Conservation (phyloP, 176 grass and related monocot genomes). For the Triticum monococcum region DNA sequence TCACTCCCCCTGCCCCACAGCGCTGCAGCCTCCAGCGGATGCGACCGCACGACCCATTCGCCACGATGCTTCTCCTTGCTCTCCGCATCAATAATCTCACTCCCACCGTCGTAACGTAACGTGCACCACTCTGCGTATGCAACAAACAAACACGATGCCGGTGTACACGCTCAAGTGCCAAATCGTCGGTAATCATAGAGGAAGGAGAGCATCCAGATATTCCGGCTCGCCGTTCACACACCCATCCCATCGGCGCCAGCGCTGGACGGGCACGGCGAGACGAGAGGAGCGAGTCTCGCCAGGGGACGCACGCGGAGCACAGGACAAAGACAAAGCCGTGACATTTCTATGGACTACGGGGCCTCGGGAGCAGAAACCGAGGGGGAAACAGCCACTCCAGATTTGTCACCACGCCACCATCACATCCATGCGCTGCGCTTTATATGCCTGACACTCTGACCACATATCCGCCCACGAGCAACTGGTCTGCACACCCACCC, state of each 20-base stretch:
- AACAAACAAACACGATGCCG: neutral
- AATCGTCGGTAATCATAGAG: neutral
- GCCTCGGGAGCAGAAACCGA: conserved; percentile 26
- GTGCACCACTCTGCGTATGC: neutral
- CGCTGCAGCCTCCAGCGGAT: neutral
- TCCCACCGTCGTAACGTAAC: neutral
- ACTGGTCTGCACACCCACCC: neutral
- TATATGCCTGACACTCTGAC: conserved; percentile 18
- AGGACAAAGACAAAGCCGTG: neutral
- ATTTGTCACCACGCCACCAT: conserved; percentile 23
- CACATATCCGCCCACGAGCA: neutral
- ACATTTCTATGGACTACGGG: neutral
- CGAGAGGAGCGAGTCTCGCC: neutral
- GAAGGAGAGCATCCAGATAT: conserved; percentile 12
- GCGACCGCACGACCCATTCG: neutral
- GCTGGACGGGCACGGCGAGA: neutral
- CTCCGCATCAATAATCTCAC: neutral
- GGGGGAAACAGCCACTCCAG: neutral
- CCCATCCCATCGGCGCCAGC: neutral
- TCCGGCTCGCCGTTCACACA: neutral
- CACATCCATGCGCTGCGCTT: neutral
- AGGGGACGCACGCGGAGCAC: neutral
- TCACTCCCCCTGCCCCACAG: too few relatives aligned
- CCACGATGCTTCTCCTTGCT: neutral
- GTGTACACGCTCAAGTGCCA: neutral